phyloP scores from a whole-genome alignment of 306 rosid genomes.

The Argentina anserina region DNA sequence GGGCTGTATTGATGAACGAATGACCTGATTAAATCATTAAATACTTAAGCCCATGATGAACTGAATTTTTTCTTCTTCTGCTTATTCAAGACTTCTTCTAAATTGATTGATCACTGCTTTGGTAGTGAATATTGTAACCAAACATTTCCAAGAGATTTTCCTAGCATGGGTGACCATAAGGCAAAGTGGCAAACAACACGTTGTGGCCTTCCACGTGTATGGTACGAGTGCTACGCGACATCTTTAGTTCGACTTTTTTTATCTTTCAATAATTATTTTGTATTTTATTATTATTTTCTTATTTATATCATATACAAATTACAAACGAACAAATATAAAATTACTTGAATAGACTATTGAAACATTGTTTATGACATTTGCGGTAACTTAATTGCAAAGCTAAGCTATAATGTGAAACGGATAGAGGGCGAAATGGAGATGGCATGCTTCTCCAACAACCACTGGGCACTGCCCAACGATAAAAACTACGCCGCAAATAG shows the following conservation, averaged over 20 bases:
- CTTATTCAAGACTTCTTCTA: too few species aligned
- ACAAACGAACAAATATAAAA: too few species aligned
- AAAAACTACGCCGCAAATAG: conserved; percentile 2
- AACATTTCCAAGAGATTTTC: too few species aligned
- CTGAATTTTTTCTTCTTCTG: not conserved
- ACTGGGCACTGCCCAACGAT: not conserved
- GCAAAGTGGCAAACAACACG: not conserved
- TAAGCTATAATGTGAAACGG: not conserved
- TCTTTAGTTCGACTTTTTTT: too few species aligned
- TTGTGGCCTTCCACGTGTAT: not conserved
- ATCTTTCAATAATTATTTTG: too few species aligned
- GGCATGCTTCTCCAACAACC: not conserved
- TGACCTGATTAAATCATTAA: not conserved
- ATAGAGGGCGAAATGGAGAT: not conserved
- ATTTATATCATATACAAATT: too few species aligned
- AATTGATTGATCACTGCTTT: too few species aligned
- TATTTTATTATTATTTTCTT: too few species aligned
- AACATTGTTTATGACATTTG: not conserved
- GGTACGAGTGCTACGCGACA: not conserved
- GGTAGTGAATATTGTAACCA: too few species aligned
- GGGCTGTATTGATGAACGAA: not conserved
- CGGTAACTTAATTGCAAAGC: not conserved
- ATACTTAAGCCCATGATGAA: not conserved
- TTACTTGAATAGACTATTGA: too few species aligned
- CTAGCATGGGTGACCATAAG: not conserved